A percentile compares a stretch with the other conserved stretches of the same genome.
Conservation (phyloP, 345 rosid genomes). For the Populus euphratica region DNA sequence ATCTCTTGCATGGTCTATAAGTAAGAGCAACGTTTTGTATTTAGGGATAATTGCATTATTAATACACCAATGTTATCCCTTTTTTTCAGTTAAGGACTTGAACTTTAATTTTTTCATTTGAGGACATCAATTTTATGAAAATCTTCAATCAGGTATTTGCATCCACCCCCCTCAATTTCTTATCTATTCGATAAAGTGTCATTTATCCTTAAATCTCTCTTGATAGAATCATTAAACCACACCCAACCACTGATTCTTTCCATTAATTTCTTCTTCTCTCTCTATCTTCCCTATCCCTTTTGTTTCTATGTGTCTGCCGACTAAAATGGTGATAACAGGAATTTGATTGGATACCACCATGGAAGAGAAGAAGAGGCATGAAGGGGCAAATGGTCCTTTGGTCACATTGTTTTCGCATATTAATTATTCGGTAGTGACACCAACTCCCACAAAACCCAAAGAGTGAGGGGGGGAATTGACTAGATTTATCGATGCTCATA, state of each 20-base stretch:
- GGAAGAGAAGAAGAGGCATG: neutral
- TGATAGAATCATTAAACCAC: slow-evolving; percentile 1
- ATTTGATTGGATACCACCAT: slow-evolving; percentile 7
- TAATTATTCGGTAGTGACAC: neutral
- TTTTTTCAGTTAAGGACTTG: no score
- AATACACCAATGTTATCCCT: no score
- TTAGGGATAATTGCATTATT: no score
- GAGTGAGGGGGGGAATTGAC: neutral
- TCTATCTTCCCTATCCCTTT: neutral
- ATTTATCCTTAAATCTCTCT: neutral
- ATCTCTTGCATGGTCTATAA: no score
- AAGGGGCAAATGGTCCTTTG: neutral
- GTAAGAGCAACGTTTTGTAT: no score
- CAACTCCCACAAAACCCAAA: neutral
- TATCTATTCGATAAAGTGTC: no score
- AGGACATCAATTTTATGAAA: no score
- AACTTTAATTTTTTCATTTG: no score
- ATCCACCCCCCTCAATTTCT: no score
- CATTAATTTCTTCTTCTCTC: neutral
- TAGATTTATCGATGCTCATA: no score
- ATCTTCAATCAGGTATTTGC: no score
- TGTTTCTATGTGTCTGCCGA: neutral
- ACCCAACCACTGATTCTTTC: neutral
- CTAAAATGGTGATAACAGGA: neutral
- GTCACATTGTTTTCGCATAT: slow-evolving; percentile 11